Evolutionary conservation across 225 moss, liverwort and hornwort genomes (phyloP).

Genomic region (Marchantia paleacea): DNA sequence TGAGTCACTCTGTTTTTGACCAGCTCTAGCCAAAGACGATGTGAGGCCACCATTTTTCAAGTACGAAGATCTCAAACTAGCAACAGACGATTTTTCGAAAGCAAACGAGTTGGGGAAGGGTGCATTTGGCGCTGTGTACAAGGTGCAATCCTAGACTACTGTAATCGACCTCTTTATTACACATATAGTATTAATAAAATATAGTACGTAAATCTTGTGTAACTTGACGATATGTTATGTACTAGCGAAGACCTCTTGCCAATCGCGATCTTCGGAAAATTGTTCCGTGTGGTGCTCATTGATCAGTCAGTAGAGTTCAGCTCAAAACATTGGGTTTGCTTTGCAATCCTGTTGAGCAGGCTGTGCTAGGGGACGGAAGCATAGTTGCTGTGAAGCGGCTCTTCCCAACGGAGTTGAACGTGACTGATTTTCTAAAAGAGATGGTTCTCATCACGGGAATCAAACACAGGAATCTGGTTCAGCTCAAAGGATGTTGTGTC

Average conservation of each 20-base stretch:
- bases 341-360: not conserved
- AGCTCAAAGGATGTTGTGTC: constrained; percentile 42
- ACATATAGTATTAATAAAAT: not conserved
- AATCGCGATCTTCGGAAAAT: too few relatives aligned
- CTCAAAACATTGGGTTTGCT: too few relatives aligned
- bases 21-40: constrained; percentile 29
- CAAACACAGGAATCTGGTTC: constrained; percentile 55
- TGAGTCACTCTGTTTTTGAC: not conserved
- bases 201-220: not conserved
- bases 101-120: constrained; percentile 45
- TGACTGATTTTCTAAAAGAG: constrained; percentile 38
- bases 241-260: too few relatives aligned
- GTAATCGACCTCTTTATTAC: not conserved
- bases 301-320: too few relatives aligned
- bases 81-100: constrained; percentile 40
- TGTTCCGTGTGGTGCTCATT: too few relatives aligned
- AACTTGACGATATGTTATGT: not conserved
- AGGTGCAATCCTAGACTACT: constrained; percentile 30
- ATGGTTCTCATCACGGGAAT: constrained; percentile 61
- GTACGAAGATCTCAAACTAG: constrained; percentile 41
- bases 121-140: constrained; percentile 56
- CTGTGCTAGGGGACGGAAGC: not conserved
- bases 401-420: not conserved
- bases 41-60: constrained; percentile 43
- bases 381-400: constrained; percentile 13